Conservation (phyloP, 1,284 basidiomycete genomes). For the Xanthoconium separans region DNA sequence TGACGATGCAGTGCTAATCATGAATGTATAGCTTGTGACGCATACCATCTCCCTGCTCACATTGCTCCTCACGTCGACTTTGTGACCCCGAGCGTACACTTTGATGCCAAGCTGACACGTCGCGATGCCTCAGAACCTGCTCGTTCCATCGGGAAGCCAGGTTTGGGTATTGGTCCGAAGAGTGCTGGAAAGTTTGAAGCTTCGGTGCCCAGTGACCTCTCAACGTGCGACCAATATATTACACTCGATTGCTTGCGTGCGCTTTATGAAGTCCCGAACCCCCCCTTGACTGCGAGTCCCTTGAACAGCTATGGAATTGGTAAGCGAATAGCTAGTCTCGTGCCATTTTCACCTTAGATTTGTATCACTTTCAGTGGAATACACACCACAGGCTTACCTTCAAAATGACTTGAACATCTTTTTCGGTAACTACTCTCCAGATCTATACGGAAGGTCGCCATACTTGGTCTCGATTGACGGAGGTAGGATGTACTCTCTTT, state of each 20-base stretch:
- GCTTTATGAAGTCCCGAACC: conserved; percentile 37
- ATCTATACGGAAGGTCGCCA: conserved; percentile 18
- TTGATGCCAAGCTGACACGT: conserved; percentile 32
- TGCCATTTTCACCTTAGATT: neutral
- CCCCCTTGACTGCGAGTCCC: neutral
- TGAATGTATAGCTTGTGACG: conserved; percentile 23
- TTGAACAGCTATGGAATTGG: conserved; percentile 53
- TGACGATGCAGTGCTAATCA: conserved; percentile 16
- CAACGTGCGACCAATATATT: conserved; percentile 42
- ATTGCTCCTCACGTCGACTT: conserved; percentile 32
- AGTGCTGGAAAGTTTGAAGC: conserved; percentile 27
- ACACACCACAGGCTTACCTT: conserved; percentile 37
- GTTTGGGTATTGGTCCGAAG: conserved; percentile 33
- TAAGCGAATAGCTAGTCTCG: conserved; percentile 13
- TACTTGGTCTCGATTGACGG: conserved; percentile 30
- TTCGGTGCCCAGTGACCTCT: conserved; percentile 14
- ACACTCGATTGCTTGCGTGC: conserved; percentile 45
- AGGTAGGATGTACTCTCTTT: conserved; percentile 9
- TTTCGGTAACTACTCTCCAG: conserved; percentile 33
- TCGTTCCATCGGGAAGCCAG: conserved; percentile 31
- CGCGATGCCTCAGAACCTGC: neutral
- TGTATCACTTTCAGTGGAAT: neutral
- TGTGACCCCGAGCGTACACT: conserved; percentile 26
- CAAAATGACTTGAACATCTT: conserved; percentile 46
- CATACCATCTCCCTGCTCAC: conserved; percentile 27